Evolutionary conservation across 225 moss, liverwort and hornwort species (phyloP), one percentile per base, ranked within the genome.

Genomic region (Marchantia paleacea): DNA sequence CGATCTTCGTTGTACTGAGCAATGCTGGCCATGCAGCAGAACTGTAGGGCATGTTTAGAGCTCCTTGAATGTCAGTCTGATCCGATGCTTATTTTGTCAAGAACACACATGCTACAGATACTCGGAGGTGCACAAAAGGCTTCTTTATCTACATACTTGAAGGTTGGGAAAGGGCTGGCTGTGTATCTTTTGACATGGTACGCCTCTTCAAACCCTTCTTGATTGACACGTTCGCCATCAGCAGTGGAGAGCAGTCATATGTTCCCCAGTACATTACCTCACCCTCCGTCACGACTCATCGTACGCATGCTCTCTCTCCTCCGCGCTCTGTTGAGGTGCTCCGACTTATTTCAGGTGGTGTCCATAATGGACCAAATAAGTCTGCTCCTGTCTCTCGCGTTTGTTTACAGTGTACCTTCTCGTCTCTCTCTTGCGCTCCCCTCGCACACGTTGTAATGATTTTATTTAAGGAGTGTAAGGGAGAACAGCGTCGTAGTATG

Each of bases 321-420:
- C n/a, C 66, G 7, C 29, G 10, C 15, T 25, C 69, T 69, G 69
- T 31, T 68, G 69, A 47, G 69, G 10, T 39, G 69, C 58, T 58
- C 20, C 22, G 25, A 65, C 20, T 65, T 7, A 3, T 65, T 65
- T 24, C 65, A 65, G 65, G 65, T 65, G 65, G 24, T 65, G 65
- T 58, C 58, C 24, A 25, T 65, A n/a, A 65, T 65, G 65, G n/a
- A 65, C 0, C n/a, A 65, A 65, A 7, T 5, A 65, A 65, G 26
- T 65, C 39, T 49, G 13, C 19, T 4, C 8, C 29, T 26, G 68
- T 68, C 8, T 57, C 68, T 68, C 68, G 15, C n/a, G 30, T 11
- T 67, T 39, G 39, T 39, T 68, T 29, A 12, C 63, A 63, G 63
- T n/a, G 63, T 63, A 63, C 63, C 63, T 63, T 63, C 63, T 61